Base-by-base conservation (phyloP, 805 yeast species). In the Alloascoidea hylecoeti region DNA sequence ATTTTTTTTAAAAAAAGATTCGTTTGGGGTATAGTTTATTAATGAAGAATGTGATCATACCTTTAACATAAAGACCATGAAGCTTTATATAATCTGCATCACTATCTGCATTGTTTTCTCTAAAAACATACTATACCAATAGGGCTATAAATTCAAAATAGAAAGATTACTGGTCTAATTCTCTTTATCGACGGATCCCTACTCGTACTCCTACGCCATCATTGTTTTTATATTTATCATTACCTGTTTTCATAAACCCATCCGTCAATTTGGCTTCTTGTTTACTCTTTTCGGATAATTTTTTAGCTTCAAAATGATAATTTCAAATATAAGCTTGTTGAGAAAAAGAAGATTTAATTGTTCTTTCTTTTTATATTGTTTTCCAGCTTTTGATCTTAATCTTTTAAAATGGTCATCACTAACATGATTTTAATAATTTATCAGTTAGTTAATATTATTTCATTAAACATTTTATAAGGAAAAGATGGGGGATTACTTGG, bases 61-160 rank as follows among this genome's bases (percentile, higher is more conserved):
- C 51, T 36, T 77, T 79, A 15, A 89, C 94, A 48, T 67, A 88
- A 18, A 89, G 61, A 0, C 98, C 98, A 56, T 89, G 98, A 38
- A 89, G 64, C 59, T 89, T 97, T 44, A 89, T 85, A 57, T 89
- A 96, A 55, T 84, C 79, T 16, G 67, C 66, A 19, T 70, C 76
- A n/a, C 89, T 77, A 51, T 88, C 96, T 32, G 83, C 72, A 52
- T 89, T 89, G 56, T 89, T 89, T 46, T 81, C 88, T 34, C 77
- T 63, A 55, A 89, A 89, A 1, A 83, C 95, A 50, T 78, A 86
- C 54, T 52, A n/a, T 16, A n/a, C 15, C 6, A 12, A 18, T 14
- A 9, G 27, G 12, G n/a, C n/a, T n/a, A n/a, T n/a, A n/a, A n/a
- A n/a, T n/a, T n/a, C n/a, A n/a, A n/a, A n/a, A n/a, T n/a, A n/a